Evolutionary conservation across 352 stramenopile species (phyloP), one percentile per base, ranked within the genome.

Genomic region (Phytophthora cryptogea): DNA sequence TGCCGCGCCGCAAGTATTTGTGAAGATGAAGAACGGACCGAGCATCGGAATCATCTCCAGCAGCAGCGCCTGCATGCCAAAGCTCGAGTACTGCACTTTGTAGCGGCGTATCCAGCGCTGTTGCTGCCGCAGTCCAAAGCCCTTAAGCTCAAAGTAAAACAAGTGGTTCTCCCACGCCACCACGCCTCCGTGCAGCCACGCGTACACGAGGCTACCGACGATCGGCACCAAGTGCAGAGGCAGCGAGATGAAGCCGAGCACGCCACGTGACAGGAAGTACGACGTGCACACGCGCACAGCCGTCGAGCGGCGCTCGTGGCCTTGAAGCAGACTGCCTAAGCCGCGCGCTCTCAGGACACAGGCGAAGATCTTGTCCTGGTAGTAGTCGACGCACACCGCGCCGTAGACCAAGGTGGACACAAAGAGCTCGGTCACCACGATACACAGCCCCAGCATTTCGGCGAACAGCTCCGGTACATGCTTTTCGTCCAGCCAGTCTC

Each of bases 31-130:
- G 32, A 92, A 43, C 59, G 72, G 70, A 17, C 78, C 80, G 20
- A 90, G 46, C 42, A 76, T 65, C 8, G 83, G 83, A 39, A 90
- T 83, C 72, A 92, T 87, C 56, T 92, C 80, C 53, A 92, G 52
- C 26, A 88, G 76, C 56, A 90, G 69, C 27, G 74, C 76, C 50
- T 89, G 80, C 72, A 87, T 86, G 35, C 83, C 83, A 31, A 92
- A 92, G 8, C 64, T 66, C 33, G 75, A 75, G 70, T 90, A 92
- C 56, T 88, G 63, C 37, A 64, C 0, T 31, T 70, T 66, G 61
- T 68, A 64, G 11, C 46, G 50, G 27, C 66, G 42, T 9, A 81
- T 56, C 54, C 78, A 71, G 9, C 50, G 61, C 42, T 77, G 70
- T 45, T 87, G 74, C 33, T 80, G 60, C 5, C 44, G 36, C 55